Base-by-base conservation (phyloP, 225 moss, liverwort and hornwort species). In the Antitrichia curtipendula region DNA sequence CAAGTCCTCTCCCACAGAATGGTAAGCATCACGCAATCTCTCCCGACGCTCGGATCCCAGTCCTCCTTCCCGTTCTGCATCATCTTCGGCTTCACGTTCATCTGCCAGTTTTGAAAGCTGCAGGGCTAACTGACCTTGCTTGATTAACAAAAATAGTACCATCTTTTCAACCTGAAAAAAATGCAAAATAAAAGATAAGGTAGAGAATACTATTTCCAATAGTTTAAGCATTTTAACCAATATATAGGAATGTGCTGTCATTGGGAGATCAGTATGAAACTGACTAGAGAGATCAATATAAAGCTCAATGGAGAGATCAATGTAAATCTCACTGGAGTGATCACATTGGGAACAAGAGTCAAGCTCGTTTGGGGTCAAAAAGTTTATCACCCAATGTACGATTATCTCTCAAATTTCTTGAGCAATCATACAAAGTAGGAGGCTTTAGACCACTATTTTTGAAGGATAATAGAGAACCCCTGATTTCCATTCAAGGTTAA, bases 111-210 rank as follows among this genome's bases (percentile, higher is more conserved):
- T 84, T 22, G 95, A 95, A 58, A 97, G 97, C 74, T 93, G 88
- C 40, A 92, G 91, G 53, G 98, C 98, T 81, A 98, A 80, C 60
- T 95, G 93, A 13, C 98, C 98, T 95, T 98, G 98, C 82, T 91
- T 95, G 65, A 95, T 93, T 19, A 98, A 87, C 85, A 97, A 43
- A 81, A 98, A 98, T 21, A 98, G 68, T 1, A 98, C 98, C 82
- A 96, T 97, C 91, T 96, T 98, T 68, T 98, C 98, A 71, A 98
- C 95, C 97, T 98, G 85, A 31, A 61, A 38, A n/a, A 57, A 18
- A 7, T 40, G 28, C 8, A n/a, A 60, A 60, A 60, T 19, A 13
- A 34, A 73, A 60, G 36, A 27, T 59, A 18, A 58, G 36, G 25
- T 27, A 70, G 59, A 84, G 58, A 8, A 73, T 36, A 34, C 36